A percentile compares a stretch with the other conserved stretches of the same genome.
Conservation (phyloP, 2,329 filamentous ascomycete genomes). For the Cladosporium halotolerans region DNA sequence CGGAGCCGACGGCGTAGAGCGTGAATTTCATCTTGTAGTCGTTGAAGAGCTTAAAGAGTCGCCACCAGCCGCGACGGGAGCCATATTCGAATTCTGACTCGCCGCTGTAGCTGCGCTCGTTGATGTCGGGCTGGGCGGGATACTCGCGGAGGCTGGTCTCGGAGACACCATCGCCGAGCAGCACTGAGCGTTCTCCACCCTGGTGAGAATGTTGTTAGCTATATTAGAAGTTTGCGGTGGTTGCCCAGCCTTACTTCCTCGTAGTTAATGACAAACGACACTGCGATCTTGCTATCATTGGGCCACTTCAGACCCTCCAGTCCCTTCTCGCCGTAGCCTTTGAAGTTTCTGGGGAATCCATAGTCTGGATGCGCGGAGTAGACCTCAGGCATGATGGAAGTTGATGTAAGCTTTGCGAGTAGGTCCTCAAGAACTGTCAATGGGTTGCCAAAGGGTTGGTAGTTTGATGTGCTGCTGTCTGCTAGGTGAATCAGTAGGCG, state of each 20-base stretch:
- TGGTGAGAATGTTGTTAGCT: background rate
- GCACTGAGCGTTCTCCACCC: conserved; percentile 36
- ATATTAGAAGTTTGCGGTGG: background rate
- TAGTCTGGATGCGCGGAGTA: conserved; percentile 18
- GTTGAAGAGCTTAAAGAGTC: conserved; percentile 45
- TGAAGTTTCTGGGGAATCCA: conserved; percentile 21
- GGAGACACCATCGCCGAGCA: conserved; percentile 34
- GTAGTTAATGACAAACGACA: conserved; percentile 44
- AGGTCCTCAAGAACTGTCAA: no score
- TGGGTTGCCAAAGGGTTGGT: no score
- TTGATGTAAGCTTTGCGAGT: background rate
- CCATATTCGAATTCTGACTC: conserved; percentile 50
- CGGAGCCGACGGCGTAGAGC: conserved; percentile 45
- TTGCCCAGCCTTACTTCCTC: conserved; percentile 29
- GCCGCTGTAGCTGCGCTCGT: conserved; percentile 38
- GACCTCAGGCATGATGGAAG: conserved; percentile 14
- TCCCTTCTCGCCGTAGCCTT: conserved; percentile 23
- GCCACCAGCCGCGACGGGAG: conserved; percentile 45
- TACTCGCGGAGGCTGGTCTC: conserved; percentile 37
- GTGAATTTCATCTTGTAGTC: conserved; percentile 46
- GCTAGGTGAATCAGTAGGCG: no score
- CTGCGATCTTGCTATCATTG: conserved; percentile 40
- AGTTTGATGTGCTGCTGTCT: no score
- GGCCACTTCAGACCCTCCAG: conserved; percentile 33
- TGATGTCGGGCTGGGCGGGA: conserved; percentile 16